Evolutionary conservation across 495 filamentous ascomycete species (phyloP).

Genomic region (Lineolata rhizophorae): DNA sequence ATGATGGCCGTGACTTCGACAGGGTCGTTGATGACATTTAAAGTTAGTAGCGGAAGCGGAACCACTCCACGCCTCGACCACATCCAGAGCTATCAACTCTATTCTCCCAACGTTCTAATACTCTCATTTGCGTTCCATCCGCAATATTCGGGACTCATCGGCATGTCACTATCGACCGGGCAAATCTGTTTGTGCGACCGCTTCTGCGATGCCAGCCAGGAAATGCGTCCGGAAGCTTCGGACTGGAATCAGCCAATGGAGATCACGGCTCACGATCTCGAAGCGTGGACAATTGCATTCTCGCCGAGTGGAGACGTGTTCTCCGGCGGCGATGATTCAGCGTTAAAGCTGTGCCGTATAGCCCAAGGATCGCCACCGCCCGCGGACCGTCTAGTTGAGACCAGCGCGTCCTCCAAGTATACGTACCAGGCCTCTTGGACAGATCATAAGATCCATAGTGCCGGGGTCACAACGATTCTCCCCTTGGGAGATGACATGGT

Average conservation of each 20-base stretch:
- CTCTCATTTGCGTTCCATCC: too few relatives aligned
- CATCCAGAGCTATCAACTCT: too few relatives aligned
- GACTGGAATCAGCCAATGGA: background rate
- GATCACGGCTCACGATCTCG: slow-evolving; percentile 23
- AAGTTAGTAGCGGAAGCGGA: too few relatives aligned
- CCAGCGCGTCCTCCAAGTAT: background rate
- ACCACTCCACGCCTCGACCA: too few relatives aligned
- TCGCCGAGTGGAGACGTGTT: slow-evolving; percentile 21
- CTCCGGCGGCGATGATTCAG: slow-evolving; percentile 50
- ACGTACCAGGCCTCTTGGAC: slow-evolving; percentile 15
- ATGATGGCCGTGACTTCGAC: too few relatives aligned
- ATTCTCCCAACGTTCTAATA: too few relatives aligned
- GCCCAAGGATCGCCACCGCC: background rate
- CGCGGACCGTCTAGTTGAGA: background rate
- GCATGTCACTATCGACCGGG: slow-evolving; percentile 48
- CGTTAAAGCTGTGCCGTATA: slow-evolving; percentile 2
- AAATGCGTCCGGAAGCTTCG: slow-evolving; percentile 1
- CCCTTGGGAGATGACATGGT: slow-evolving; percentile 35
- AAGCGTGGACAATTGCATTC: slow-evolving; percentile 49
- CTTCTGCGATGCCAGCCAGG: background rate
- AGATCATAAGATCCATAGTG: slow-evolving; percentile 36
- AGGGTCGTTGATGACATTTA: too few relatives aligned
- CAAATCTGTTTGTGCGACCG: slow-evolving; percentile 17
- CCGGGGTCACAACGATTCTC: slow-evolving; percentile 77
- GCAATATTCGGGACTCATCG: too few relatives aligned